A percentile compares a stretch with the other conserved stretches of the same genome.
Conservation (phyloP, 139 green algal genomes). For the Dunaliella primolecta region DNA sequence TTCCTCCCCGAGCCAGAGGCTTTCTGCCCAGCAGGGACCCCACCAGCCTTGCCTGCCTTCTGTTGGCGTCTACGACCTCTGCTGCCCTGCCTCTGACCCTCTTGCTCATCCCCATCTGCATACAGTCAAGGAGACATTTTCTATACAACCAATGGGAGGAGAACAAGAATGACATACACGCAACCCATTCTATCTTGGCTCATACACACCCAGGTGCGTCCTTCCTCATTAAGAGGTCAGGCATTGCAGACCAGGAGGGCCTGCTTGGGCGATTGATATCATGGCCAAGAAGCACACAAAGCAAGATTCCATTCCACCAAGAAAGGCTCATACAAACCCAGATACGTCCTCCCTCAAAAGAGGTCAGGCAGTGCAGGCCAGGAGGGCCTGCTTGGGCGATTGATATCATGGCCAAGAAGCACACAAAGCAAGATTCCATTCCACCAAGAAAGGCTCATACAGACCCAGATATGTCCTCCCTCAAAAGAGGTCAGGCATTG, state of each 20-base stretch:
- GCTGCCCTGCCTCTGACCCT: neutral
- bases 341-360: neutral
- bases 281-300: too few species aligned
- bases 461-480: neutral
- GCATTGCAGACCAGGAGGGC: neutral
- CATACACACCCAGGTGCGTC: neutral
- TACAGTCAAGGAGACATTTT: too few species aligned
- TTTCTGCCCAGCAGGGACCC: neutral
- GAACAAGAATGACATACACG: too few species aligned
- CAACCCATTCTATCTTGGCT: too few species aligned
- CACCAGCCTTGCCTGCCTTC: conserved; percentile 27
- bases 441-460: neutral
- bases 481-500: neutral
- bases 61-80: conserved; percentile 16
- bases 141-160: too few species aligned
- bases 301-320: too few species aligned
- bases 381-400: neutral
- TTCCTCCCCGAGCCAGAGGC: neutral
- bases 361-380: neutral
- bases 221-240: neutral
- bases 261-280: neutral
- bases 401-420: neutral
- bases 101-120: too few species aligned
- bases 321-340: neutral
- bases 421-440: neutral